A percentile compares a stretch with the other conserved stretches of the same genome.
These are phyloP conservation scores for Plantago ovata DNA, from an alignment of 257 asterid species.

Conservation along the genomic window DNA sequence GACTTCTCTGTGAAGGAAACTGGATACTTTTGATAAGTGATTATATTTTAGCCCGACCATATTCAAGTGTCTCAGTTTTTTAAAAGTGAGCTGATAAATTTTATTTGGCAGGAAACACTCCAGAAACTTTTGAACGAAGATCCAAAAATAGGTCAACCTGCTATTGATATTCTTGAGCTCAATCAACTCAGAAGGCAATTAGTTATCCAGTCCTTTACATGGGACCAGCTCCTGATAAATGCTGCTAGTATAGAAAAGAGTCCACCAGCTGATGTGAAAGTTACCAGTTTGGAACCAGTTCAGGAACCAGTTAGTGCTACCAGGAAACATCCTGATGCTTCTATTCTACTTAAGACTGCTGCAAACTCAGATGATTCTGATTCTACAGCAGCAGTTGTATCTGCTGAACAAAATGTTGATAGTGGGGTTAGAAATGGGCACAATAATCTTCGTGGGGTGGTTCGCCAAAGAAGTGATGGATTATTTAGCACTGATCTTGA, in stretches of 20 bases:
- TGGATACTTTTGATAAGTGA: neutral
- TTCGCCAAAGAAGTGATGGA: slow-evolving; percentile 27
- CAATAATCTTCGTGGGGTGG: slow-evolving; percentile 26
- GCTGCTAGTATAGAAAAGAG: slow-evolving; percentile 47
- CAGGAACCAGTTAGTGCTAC: slow-evolving; percentile 32
- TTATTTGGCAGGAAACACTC: slow-evolving; percentile 56
- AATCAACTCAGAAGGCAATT: slow-evolving; percentile 73
- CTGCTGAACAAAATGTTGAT: slow-evolving; percentile 33
- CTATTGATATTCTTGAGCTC: slow-evolving; percentile 74
- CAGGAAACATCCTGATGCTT: slow-evolving; percentile 30
- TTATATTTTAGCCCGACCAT: neutral
- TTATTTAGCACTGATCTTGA: slow-evolving; percentile 23
- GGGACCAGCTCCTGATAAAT: slow-evolving; percentile 80
- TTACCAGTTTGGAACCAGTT: slow-evolving; percentile 30
- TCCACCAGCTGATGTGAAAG: slow-evolving; percentile 29
- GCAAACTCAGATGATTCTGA: slow-evolving; percentile 23
- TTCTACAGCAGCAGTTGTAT: slow-evolving; percentile 28
- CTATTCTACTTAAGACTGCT: slow-evolving; percentile 26
- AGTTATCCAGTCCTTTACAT: slow-evolving; percentile 69
- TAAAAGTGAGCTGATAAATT: slow-evolving; percentile 20
- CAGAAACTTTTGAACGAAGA: slow-evolving; percentile 54
- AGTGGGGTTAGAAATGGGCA: slow-evolving; percentile 20
- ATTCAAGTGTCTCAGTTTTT: slow-evolving; percentile 3
- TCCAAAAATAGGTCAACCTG: slow-evolving; percentile 52
- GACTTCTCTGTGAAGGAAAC: neutral